Evolutionary conservation across 2,329 filamentous ascomycete species (phyloP), one percentile per base, ranked within the genome.

Genomic region (Aspergillus costaricaensis): DNA sequence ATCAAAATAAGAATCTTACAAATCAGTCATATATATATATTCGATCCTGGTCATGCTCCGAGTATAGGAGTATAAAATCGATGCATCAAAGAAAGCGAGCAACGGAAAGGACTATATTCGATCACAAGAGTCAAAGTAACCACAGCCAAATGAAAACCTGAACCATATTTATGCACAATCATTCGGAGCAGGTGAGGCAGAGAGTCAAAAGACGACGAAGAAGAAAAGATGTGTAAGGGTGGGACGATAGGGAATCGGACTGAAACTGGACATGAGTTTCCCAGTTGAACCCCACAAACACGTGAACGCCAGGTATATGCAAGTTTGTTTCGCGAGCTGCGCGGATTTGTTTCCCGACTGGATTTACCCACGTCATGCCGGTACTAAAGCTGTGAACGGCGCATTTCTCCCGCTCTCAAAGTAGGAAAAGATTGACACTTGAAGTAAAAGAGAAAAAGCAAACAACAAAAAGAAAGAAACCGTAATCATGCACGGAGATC

Each of bases 61-160:
- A 5, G 5, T 47, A 44, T n/a, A 30, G 32, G 17, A 51, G 23
- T 19, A 51, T 43, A 43, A 36, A 14, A 36, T 36, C 32, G 17
- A 44, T 41, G 21, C 3, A 47, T 23, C 15, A 44, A 60, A 44
- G 41, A 44, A 39, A 52, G 25, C 21, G 30, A 39, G 43, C 49
- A 39, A 59, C 21, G n/a, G 60, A 61, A 49, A 43, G 43, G 56
- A 44, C 27, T 63, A 63, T 65, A 57, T 58, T 59, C 57, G 44
- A 56, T 55, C 48, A 61, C 57, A 54, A 62, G 54, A 30, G 44
- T 49, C 21, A 48, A 10, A 38, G 52, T 23, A 58, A 30, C 30
- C 25, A 55, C 27, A 48, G 48, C 32, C 43, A 60, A 57, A 47
- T 9, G 54, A 12, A 44, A 52, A 51, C 55, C 38, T 55, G 53